phyloP scores from a whole-genome alignment of 257 asterid species.

The Cordia subcordata region DNA sequence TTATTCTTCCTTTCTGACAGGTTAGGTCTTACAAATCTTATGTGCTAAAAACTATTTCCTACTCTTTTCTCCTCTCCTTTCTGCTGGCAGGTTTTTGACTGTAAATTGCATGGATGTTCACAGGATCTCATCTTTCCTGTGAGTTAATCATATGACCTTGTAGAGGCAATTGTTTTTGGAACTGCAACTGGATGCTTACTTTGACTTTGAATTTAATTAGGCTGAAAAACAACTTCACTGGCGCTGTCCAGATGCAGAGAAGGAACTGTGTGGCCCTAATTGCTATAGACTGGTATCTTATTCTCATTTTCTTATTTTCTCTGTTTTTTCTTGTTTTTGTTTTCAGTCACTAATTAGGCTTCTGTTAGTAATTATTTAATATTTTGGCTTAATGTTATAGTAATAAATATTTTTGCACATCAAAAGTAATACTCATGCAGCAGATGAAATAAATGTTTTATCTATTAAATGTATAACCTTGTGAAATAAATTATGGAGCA shows the following conservation, averaged over 20 bases:
- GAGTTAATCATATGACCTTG: constrained; percentile 29
- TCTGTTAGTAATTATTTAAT: too few species aligned
- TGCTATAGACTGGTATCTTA: constrained; percentile 65
- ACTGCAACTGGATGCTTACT: constrained; percentile 11
- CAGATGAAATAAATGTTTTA: background rate
- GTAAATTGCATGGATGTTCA: constrained; percentile 93
- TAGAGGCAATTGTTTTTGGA: constrained; percentile 15
- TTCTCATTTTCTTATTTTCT: constrained; percentile 8
- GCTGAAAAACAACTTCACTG: constrained; percentile 52
- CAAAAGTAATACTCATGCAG: background rate
- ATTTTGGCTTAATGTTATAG: too few species aligned
- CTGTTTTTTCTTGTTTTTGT: constrained; percentile 1
- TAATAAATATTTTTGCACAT: too few species aligned
- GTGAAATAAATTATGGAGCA: background rate
- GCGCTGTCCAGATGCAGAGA: constrained; percentile 50
- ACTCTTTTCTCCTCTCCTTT: constrained; percentile 16
- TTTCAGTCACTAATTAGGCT: background rate
- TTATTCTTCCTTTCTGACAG: background rate
- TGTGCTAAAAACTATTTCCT: constrained; percentile 7
- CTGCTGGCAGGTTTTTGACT: constrained; percentile 80
- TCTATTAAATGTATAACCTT: too few species aligned
- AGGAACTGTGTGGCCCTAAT: constrained; percentile 69
- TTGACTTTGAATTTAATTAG: constrained; percentile 18
- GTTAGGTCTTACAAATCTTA: background rate
- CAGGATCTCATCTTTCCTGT: constrained; percentile 85